phyloP scores from a whole-genome alignment of 306 rosid species.

The Lathyrus tuberosus region DNA sequence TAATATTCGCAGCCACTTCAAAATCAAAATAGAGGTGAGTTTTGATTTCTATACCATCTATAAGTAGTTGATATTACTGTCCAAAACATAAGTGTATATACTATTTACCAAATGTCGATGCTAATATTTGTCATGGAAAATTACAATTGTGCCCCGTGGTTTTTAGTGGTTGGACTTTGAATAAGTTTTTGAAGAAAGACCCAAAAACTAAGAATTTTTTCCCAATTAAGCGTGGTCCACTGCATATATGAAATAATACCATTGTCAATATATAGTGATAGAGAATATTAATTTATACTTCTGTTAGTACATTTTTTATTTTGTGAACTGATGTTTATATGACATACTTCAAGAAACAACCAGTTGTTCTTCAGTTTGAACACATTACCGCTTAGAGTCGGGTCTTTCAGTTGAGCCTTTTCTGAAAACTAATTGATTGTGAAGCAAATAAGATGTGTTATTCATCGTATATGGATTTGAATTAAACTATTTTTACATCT shows the following conservation, averaged over 20 bases:
- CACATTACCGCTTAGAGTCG: conserved; percentile 6
- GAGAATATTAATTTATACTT: not conserved
- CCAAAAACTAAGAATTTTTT: not conserved
- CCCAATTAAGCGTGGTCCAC: not conserved
- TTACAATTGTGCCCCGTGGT: conserved; percentile 3
- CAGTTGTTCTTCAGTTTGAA: conserved; percentile 20
- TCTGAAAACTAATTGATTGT: conserved; percentile 1
- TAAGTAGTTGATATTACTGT: conserved; percentile 25
- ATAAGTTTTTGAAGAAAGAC: conserved; percentile 7
- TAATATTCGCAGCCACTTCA: conserved; percentile 62
- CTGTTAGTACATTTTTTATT: not conserved
- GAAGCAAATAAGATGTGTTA: conserved; percentile 22
- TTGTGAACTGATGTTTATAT: conserved; percentile 13
- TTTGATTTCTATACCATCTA: conserved; percentile 21
- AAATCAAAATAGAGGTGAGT: conserved; percentile 74
- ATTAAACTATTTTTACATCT: conserved; percentile 6
- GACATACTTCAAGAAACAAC: not conserved
- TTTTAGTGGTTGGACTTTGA: not conserved
- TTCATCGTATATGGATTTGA: conserved; percentile 10
- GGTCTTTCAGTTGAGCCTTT: conserved; percentile 15
- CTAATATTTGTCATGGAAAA: conserved; percentile 12
- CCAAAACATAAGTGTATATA: not conserved
- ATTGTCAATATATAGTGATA: conserved; percentile 18
- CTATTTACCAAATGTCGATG: conserved; percentile 8
- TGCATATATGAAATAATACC: not conserved